phyloP scores from a whole-genome alignment of 1,139 yeast genomes.

The Martiniozyma asiatica region DNA sequence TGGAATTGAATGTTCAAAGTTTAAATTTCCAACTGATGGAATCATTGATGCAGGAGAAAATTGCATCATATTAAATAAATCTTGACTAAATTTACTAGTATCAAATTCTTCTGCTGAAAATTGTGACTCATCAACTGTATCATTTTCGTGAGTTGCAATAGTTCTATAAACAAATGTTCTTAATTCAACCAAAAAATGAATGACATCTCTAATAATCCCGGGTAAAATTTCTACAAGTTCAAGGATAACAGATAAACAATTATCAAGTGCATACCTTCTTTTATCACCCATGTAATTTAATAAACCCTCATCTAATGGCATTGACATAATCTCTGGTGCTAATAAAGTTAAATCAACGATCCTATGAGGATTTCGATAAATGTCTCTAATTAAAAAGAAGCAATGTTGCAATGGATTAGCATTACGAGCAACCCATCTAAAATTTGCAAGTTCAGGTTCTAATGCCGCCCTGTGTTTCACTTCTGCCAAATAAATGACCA shows the following conservation, averaged over 20 bases:
- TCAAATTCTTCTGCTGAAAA: neutral
- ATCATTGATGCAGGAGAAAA: neutral
- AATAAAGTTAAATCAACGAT: slow-evolving; percentile 5
- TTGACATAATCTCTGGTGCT: slow-evolving; percentile 8
- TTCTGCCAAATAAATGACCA: slow-evolving; percentile 4
- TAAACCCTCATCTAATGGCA: slow-evolving; percentile 7
- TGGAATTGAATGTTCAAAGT: neutral
- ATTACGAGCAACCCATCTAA: slow-evolving; percentile 11
- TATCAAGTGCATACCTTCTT: slow-evolving; percentile 8
- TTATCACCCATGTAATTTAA: slow-evolving; percentile 8
- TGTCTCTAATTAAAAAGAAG: slow-evolving; percentile 10
- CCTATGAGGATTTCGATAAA: slow-evolving; percentile 9
- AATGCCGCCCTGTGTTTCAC: too few species aligned
- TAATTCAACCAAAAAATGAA: slow-evolving; percentile 8
- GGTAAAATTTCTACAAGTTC: slow-evolving; percentile 5
- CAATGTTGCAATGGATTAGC: slow-evolving; percentile 11
- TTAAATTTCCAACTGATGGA: neutral
- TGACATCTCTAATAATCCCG: slow-evolving; percentile 7
- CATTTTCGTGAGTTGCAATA: slow-evolving; percentile 1
- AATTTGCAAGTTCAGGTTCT: neutral
- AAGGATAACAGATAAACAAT: slow-evolving; percentile 2
- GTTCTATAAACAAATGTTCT: slow-evolving; percentile 7
- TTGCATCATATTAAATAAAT: too few species aligned
- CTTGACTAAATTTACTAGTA: neutral
- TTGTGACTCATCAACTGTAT: neutral